Percentiles rank a stretch among this genome's conserved stretches.
phyloP scores from a whole-genome alignment of 768 basidiomycete genomes.

The Pleurotus giganteus region DNA sequence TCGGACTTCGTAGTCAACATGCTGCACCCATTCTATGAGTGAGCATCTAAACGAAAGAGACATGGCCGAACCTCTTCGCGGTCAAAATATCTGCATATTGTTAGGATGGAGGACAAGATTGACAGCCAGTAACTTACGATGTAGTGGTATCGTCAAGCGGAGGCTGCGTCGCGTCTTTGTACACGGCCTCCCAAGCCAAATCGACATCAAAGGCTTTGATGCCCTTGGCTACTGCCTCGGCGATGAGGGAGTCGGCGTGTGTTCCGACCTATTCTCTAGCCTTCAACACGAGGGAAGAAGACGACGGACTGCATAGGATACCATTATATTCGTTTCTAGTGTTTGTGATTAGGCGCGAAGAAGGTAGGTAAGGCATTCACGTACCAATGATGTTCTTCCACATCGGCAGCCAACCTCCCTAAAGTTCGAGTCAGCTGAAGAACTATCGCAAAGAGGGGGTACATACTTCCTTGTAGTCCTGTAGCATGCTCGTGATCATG shows the following conservation, averaged over 20 bases:
- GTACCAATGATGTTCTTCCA: conserved; percentile 82
- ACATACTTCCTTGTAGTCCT: conserved; percentile 66
- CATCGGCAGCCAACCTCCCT: conserved; percentile 86
- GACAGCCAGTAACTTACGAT: conserved; percentile 33
- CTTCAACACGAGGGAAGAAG: background rate
- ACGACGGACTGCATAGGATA: conserved; percentile 16
- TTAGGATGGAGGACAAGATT: background rate
- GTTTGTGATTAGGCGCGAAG: background rate
- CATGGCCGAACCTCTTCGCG: conserved; percentile 55
- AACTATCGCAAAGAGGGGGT: background rate
- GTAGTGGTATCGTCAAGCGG: conserved; percentile 54
- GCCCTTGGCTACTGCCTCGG: conserved; percentile 69
- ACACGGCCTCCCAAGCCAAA: conserved; percentile 70
- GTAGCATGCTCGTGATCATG: conserved; percentile 79
- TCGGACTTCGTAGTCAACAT: conserved; percentile 78
- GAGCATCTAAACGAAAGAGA: background rate
- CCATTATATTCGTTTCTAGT: conserved; percentile 82
- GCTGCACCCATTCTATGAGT: conserved; percentile 28
- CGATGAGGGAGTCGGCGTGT: conserved; percentile 76
- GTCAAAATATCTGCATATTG: conserved; percentile 54
- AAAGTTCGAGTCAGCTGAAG: background rate
- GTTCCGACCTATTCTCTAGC: conserved; percentile 58
- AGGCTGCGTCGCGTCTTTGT: conserved; percentile 68
- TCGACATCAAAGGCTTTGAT: conserved; percentile 60
- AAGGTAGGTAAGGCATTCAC: conserved; percentile 8